These are phyloP conservation scores for Corchorus olitorius DNA, from an alignment of 345 rosid genomes.

Conservation along the genomic window DNA sequence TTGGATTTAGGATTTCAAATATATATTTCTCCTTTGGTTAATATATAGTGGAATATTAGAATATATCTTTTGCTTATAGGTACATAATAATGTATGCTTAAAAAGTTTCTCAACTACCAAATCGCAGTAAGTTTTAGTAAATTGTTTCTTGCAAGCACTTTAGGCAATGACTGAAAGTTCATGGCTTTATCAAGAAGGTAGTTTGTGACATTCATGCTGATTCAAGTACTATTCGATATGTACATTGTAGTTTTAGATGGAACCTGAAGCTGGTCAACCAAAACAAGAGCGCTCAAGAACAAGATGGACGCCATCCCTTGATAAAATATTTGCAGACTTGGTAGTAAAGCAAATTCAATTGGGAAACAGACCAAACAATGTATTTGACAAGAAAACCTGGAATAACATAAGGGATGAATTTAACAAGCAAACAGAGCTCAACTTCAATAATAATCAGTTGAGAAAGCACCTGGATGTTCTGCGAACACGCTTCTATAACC, in stretches of 20 bases:
- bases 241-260: conserved; percentile 47
- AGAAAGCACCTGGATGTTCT: conserved; percentile 82
- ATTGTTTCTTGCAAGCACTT: conserved; percentile 1
- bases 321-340: conserved; percentile 72
- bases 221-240: neutral
- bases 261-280: conserved; percentile 41
- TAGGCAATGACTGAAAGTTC: neutral
- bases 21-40: neutral
- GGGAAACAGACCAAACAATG: conserved; percentile 68
- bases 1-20: neutral
- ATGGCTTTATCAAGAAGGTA: neutral
- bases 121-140: neutral
- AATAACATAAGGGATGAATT: conserved; percentile 62
- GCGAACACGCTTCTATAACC: conserved; percentile 59
- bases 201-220: neutral
- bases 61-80: neutral
- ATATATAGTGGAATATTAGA: neutral
- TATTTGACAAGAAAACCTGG: conserved; percentile 82
- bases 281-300: conserved; percentile 71
- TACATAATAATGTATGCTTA: neutral
- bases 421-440: conserved; percentile 61
- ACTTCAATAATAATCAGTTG: conserved; percentile 74
- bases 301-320: conserved; percentile 68
- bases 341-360: conserved; percentile 70
- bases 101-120: neutral